Evolutionary conservation across 2,329 filamentous ascomycete genomes (phyloP), one percentile per base, ranked within the genome.

Genomic region (Didymella exigua): DNA sequence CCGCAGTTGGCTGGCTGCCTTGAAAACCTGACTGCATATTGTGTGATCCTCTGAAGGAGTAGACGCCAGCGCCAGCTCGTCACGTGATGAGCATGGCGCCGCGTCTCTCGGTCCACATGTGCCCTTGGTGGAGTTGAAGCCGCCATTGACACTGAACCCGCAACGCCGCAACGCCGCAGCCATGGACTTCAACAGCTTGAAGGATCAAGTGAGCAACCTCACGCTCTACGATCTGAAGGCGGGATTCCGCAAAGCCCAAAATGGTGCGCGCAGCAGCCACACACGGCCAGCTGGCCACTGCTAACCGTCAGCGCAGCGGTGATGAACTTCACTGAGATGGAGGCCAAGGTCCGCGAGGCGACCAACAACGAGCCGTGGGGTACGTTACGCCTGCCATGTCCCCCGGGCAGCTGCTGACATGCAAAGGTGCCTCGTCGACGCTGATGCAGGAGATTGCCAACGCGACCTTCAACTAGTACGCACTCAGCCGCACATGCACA

Each of bases 311-410:
- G 56, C 50, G 46, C 69, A 96, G 92, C 92, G 63, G 92, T 96
- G 57, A 96, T 97, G 93, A 97, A 96, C 79, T 96, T 93, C 77
- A 96, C 93, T 36, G 93, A 97, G 63, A 75, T 75, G 72, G 72
- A 75, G 70, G 66, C 72, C 31, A 75, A 95, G 89, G 92, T 98
- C 64, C 89, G 95, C 77, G 95, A 99, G 82, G 95, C 95, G 26
- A 99, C 95, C 31, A 99, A 99, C 79, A 98, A 98, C 76, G 95
- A 99, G 77, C 95, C 95, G 53, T 99, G 95, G 95, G 95, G 93
- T 72, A 58, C 47, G 66, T 50, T 24, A 13, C 5, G 11, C n/a
- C 9, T 3, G 5, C 6, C n/a, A 13, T 5, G 3, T 14, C 11
- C 3, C 13, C 18, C 5, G 10, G 18, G n/a, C 40, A 33, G 13